Base-by-base conservation (phyloP, 2,329 filamentous ascomycete genomes). In the Paradendryphiella salina region DNA sequence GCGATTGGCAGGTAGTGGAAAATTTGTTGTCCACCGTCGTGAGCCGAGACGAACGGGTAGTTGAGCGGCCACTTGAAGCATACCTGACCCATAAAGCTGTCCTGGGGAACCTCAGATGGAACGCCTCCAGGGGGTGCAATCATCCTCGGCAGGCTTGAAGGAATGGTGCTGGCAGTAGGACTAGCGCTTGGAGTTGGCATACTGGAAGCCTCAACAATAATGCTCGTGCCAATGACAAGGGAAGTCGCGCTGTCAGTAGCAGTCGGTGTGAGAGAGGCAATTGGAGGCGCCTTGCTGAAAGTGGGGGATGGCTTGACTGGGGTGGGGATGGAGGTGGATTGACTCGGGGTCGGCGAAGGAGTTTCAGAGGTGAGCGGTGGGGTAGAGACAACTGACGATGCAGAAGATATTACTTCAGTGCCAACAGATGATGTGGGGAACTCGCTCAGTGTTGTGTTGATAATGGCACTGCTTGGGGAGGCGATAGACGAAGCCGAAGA, bases 41-140 rank as follows among this genome's bases (percentile, higher is more conserved):
- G 79, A 56, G 87, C 85, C 17, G 77, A 78, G 9, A 97, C 88
- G 68, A 95, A 96, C 7, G 82, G 77, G 73, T 94, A 99, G 76
- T 95, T 93, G 61, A 96, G 81, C 1, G 83, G 82, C 66, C 85
- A 87, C 44, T 84, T 78, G 80, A 97, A 96, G 28, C 89, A 94
- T 56, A 97, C 81, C 70, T 96, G 90, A 61, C 96, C 86, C 61
- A 89, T 75, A 3, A 83, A 85, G 0, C 83, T 85, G 60, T 89
- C 88, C 3, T 79, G 74, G 0, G 89, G 88, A 14, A 79, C 72
- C 6, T 61, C 54, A 4, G 75, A 52, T 15, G 79, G 77, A 40
- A 82, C 79, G 23, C 82, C 82, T 48, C 82, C 79, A 33, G 84
- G 82, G 7, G 90, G 90, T 21, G 85, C 83, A 59, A 96, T 92